Base-by-base conservation (phyloP, 2,329 filamentous ascomycete species). In the Myrmaecium sp. region DNA sequence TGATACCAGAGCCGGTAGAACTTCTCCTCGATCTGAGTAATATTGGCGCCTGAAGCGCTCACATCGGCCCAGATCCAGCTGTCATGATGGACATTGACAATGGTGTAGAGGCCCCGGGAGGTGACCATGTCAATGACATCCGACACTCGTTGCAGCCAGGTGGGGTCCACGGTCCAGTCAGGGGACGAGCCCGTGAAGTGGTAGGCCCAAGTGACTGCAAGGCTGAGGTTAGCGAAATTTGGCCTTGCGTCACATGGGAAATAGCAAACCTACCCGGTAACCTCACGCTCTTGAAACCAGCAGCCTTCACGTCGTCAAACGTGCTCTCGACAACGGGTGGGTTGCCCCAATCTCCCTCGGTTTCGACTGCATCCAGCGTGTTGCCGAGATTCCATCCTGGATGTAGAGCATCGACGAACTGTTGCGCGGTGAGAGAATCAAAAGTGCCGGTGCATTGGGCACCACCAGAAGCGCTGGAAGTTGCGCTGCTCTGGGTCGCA, bases 311-410 rank as follows among this genome's bases (percentile, higher is more conserved):
- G 26, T 60, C 49, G 22, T 63, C 52, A 30, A 73, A 66, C 0
- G 64, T 68, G 2, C 42, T 40, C 3, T 47, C 49, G 5, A 57
- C 48, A 1, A 69, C 64, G 0, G 60, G 55, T 0, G 58, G 51
- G 30, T 71, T 71, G 35, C 66, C 66, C 67, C 66, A 73, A 3
- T 58, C 62, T 4, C 63, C 65, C 40, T 73, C 68, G 25, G 58
- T 50, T 4, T 65, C 58, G 5, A 58, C 45, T 1, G 65, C 64
- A 38, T 71, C 69, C 16, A 72, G 54, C 0, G 65, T 69, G 30
- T 72, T 72, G 6, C 67, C 68, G 6, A 70, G 36, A 34, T 71
- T 72, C 67, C 67, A 72, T 5, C 67, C 66, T 1, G 65, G 51
- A 25, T 62, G 62, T 21, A 69, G 49, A 6, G 50, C 55, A 4